Evolutionary conservation across 352 stramenopile genomes (phyloP).

Genomic region (Phytopythium delawarense): DNA sequence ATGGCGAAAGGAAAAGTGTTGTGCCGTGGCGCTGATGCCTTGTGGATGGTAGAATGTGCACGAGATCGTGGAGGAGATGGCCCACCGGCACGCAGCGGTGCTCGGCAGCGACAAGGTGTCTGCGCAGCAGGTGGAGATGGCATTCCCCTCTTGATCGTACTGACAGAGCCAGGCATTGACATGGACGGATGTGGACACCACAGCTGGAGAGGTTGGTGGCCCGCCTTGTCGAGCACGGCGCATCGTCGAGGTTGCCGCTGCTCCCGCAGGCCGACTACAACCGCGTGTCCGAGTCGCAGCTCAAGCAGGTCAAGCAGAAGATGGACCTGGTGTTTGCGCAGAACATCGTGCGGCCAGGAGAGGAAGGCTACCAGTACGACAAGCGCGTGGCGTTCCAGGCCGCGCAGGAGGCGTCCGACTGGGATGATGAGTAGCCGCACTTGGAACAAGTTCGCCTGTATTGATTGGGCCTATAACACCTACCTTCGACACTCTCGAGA

Average conservation of each 20-base stretch:
- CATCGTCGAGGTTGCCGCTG: conserved; percentile 1
- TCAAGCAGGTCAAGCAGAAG: conserved; percentile 61
- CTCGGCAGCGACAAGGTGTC: conserved; percentile 40
- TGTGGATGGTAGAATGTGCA: conserved; percentile 14
- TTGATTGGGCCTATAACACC: no score
- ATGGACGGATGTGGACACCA: background rate
- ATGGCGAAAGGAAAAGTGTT: conserved; percentile 11
- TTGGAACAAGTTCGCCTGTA: background rate
- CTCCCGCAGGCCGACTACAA: conserved; percentile 78
- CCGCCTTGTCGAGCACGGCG: conserved; percentile 28
- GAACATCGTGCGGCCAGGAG: conserved; percentile 51
- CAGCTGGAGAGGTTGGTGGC: conserved; percentile 49
- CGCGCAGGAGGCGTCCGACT: conserved; percentile 47
- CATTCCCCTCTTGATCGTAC: background rate
- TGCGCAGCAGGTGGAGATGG: conserved; percentile 29
- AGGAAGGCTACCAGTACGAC: conserved; percentile 62
- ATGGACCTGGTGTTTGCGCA: conserved; percentile 72
- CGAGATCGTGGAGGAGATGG: conserved; percentile 35
- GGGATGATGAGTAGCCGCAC: conserved; percentile 43
- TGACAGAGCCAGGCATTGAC: no score
- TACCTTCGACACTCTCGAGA: no score
- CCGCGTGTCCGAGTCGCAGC: conserved; percentile 63
- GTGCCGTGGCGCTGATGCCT: no score
- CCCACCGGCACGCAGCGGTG: conserved; percentile 30
- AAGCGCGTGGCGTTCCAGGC: conserved; percentile 53